phyloP scores from a whole-genome alignment of 2,329 filamentous ascomycete species.

The Coniochaeta hoffmannii region DNA sequence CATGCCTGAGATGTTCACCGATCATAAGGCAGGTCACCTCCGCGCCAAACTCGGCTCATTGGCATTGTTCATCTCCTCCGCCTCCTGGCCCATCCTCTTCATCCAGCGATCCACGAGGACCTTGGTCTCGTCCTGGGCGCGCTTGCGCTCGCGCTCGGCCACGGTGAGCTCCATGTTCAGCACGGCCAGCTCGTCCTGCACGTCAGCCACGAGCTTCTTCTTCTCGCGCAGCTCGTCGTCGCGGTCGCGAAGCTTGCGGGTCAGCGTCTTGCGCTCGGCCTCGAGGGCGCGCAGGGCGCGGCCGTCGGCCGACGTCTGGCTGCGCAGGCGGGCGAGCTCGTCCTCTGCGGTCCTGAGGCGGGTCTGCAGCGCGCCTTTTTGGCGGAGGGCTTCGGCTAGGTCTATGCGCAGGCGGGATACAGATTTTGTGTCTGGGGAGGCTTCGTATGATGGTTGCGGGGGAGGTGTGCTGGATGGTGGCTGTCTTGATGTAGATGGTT shows the following conservation, averaged over 20 bases:
- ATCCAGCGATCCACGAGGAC: slow-evolving; percentile 90
- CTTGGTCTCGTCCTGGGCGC: slow-evolving; percentile 74
- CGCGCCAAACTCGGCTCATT: slow-evolving; percentile 36
- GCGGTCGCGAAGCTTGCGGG: slow-evolving; percentile 65
- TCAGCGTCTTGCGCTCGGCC: slow-evolving; percentile 52
- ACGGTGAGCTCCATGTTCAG: slow-evolving; percentile 83
- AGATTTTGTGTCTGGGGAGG: neutral
- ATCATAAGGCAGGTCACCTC: too few species aligned
- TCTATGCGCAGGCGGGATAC: slow-evolving; percentile 55
- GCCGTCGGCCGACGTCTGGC: slow-evolving; percentile 50
- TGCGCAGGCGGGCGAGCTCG: slow-evolving; percentile 53
- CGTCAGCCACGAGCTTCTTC: slow-evolving; percentile 73
- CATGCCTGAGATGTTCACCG: neutral
- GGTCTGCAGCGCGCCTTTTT: slow-evolving; percentile 59
- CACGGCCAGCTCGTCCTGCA: slow-evolving; percentile 89
- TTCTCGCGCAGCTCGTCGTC: slow-evolving; percentile 84
- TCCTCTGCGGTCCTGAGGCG: slow-evolving; percentile 55
- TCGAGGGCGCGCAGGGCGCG: slow-evolving; percentile 55
- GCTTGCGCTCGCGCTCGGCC: slow-evolving; percentile 67
- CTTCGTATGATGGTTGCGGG: slow-evolving; percentile 9
- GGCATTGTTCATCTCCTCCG: slow-evolving; percentile 73
- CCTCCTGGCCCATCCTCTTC: slow-evolving; percentile 77
- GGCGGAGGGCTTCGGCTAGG: slow-evolving; percentile 68
- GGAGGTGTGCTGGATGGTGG: slow-evolving; percentile 12
- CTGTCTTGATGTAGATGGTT: slow-evolving; percentile 15